These are phyloP conservation scores for Lactuca saligna DNA, from an alignment of 129 eudicot genomes.

Conservation along the genomic window DNA sequence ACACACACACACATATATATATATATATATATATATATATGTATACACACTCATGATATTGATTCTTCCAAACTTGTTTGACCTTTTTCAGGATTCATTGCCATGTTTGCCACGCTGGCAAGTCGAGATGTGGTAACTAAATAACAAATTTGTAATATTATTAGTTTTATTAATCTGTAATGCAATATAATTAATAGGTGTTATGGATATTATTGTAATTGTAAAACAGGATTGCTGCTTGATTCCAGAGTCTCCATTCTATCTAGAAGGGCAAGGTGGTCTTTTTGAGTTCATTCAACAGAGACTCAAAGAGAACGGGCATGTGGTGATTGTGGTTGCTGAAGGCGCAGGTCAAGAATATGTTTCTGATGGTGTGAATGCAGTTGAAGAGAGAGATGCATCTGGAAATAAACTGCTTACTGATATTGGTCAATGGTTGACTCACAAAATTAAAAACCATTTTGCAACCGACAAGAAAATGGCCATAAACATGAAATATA, in stretches of 20 bases:
- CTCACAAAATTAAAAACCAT: slow-evolving; percentile 77
- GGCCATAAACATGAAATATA: slow-evolving; percentile 71
- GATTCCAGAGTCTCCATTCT: slow-evolving; percentile 90
- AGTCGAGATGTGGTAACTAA: slow-evolving; percentile 82
- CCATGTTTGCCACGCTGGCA: slow-evolving; percentile 82
- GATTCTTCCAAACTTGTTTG: slow-evolving; percentile 14
- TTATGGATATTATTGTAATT: slow-evolving; percentile 19
- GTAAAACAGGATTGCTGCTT: slow-evolving; percentile 84
- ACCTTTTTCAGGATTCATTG: slow-evolving; percentile 63
- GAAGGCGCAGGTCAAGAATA: slow-evolving; percentile 94
- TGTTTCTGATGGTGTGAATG: slow-evolving; percentile 52
- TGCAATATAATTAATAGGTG: neutral
- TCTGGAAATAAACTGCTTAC: slow-evolving; percentile 78
- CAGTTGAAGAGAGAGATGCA: slow-evolving; percentile 67
- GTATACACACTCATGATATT: no score
- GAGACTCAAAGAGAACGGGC: slow-evolving; percentile 78
- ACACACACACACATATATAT: no score
- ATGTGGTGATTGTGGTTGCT: slow-evolving; percentile 76
- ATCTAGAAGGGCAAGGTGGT: slow-evolving; percentile 85
- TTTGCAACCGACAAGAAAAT: slow-evolving; percentile 67
- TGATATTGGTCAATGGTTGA: slow-evolving; percentile 80
- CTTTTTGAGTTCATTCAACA: slow-evolving; percentile 81
- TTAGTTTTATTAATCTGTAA: slow-evolving; percentile 3
- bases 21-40: no score
- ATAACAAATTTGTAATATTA: neutral